These are phyloP conservation scores for Pyricularia grisea DNA, from an alignment of 2,329 filamentous ascomycete genomes.

Conservation along the genomic window DNA sequence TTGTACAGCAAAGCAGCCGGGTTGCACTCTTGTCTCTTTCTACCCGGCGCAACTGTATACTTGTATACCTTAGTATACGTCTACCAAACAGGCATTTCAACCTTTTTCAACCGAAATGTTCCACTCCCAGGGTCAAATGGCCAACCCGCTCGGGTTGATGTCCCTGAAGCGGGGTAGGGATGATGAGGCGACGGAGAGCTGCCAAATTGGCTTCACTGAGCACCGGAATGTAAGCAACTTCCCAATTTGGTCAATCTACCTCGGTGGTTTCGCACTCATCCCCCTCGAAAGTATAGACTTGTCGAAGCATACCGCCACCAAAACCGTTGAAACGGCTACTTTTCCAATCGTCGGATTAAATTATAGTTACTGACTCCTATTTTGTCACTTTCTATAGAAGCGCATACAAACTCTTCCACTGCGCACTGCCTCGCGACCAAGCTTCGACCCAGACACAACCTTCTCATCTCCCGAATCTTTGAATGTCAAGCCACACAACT, in stretches of 20 bases:
- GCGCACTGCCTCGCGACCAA: conserved; percentile 15
- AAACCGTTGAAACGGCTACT: not conserved
- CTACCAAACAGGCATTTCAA: not conserved
- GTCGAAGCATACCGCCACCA: not conserved
- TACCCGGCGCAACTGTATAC: not conserved
- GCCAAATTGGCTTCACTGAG: conserved; percentile 33
- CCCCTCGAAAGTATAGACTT: not conserved
- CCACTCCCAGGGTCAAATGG: not conserved
- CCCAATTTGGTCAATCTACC: not conserved
- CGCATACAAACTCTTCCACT: conserved; percentile 43
- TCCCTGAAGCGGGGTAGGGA: conserved; percentile 36
- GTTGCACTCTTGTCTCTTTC: not conserved
- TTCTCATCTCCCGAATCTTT: conserved; percentile 9
- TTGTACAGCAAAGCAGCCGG: not conserved
- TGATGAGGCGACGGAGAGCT: conserved; percentile 27
- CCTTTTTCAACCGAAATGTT: not conserved
- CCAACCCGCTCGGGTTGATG: conserved; percentile 8
- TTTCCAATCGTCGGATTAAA: not conserved
- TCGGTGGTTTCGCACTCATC: not conserved
- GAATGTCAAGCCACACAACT: conserved; percentile 20
- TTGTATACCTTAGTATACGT: not conserved
- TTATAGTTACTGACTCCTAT: not conserved
- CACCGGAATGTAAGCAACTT: conserved; percentile 35
- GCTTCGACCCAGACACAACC: not conserved
- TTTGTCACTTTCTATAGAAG: conserved; percentile 29